Conservation (phyloP, 2,329 filamentous ascomycete species). For the Aspergillus hiratsukae region DNA sequence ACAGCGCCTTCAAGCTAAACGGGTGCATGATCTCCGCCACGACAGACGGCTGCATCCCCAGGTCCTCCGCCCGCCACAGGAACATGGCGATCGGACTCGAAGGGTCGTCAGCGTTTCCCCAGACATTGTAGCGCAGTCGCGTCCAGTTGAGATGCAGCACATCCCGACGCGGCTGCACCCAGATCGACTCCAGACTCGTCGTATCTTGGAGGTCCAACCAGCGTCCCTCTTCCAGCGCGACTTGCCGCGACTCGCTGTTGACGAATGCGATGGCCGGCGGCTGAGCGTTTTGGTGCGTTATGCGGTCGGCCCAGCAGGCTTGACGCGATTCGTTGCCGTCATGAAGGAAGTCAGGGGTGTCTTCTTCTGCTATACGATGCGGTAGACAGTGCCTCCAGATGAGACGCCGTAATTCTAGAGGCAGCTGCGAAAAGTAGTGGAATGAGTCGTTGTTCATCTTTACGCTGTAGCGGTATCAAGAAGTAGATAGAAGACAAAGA, state of each 20-base stretch:
- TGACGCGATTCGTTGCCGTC: not conserved
- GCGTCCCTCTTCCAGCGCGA: not conserved
- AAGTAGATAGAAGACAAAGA: too few species aligned
- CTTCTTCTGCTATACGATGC: constrained; percentile 3
- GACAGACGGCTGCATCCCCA: too few species aligned
- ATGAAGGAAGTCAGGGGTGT: not conserved
- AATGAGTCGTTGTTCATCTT: not conserved
- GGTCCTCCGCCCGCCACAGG: too few species aligned
- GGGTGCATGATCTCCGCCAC: too few species aligned
- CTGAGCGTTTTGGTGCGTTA: not conserved
- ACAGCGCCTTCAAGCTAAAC: too few species aligned
- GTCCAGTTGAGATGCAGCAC: constrained; percentile 3
- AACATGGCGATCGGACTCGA: too few species aligned
- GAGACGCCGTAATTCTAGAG: constrained; percentile 3
- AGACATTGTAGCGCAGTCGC: too few species aligned
- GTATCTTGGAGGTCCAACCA: not conserved
- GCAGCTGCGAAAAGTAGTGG: constrained; percentile 1
- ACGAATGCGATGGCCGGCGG: not conserved
- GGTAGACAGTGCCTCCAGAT: constrained; percentile 9
- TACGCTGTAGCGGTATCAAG: too few species aligned
- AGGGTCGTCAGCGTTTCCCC: too few species aligned
- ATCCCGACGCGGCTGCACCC: not conserved
- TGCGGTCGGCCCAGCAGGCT: not conserved
- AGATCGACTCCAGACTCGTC: not conserved
- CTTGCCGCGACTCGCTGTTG: not conserved